Conservation (phyloP, 1,284 basidiomycete genomes). For the Leucoagaricus sp. region DNA sequence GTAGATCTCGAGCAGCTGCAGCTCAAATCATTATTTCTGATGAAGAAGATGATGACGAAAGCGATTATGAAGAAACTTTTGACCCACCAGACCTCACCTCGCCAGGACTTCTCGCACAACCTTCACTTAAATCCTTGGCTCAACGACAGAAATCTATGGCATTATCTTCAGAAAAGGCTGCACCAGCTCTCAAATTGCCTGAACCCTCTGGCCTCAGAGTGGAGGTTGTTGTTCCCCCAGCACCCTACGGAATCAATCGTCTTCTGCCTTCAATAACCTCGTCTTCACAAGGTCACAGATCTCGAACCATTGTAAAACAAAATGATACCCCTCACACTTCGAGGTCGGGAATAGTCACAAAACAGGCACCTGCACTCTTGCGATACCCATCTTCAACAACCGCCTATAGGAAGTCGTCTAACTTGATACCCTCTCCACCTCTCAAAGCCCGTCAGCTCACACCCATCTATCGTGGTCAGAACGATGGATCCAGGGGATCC, state of each 20-base stretch:
- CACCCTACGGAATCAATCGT: conserved; percentile 27
- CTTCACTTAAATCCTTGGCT: conserved; percentile 14
- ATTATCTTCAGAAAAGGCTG: conserved; percentile 16
- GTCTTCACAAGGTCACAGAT: background rate
- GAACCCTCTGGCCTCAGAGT: conserved; percentile 22
- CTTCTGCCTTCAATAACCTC: background rate
- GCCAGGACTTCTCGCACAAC: conserved; percentile 3
- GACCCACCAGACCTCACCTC: conserved; percentile 9
- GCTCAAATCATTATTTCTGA: conserved; percentile 34
- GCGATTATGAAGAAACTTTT: conserved; percentile 10
- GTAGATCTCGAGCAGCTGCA: conserved; percentile 19
- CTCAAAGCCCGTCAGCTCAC: conserved; percentile 60
- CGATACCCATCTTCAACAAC: background rate
- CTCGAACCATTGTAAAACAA: conserved; percentile 1
- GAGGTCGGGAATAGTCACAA: background rate
- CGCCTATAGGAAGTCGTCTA: conserved; percentile 21
- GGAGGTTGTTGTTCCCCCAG: conserved; percentile 41
- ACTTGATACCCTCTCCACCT: conserved; percentile 34
- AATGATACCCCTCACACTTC: conserved; percentile 16
- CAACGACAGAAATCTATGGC: conserved; percentile 17
- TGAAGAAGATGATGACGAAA: conserved; percentile 36
- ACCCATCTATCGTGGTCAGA: conserved; percentile 47
- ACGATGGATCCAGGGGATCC: background rate
- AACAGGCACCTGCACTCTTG: conserved; percentile 11
- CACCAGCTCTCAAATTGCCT: conserved; percentile 5